These are phyloP conservation scores for Eutrema salsugineum DNA, from an alignment of 441 rosid species.

Conservation along the genomic window DNA sequence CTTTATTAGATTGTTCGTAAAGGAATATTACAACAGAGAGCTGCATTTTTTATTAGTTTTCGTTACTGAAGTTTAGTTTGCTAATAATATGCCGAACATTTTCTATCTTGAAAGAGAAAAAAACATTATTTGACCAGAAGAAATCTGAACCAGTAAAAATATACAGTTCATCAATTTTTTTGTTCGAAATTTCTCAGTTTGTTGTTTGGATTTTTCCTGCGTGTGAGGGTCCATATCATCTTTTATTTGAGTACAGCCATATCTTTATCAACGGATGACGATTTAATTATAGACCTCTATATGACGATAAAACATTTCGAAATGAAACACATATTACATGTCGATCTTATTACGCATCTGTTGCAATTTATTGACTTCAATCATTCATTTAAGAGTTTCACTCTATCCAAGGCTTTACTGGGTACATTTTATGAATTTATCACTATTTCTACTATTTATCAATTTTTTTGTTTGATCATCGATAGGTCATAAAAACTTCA, in stretches of 20 bases:
- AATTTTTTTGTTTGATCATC: background rate
- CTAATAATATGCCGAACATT: background rate
- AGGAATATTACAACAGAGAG: background rate
- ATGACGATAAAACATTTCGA: background rate
- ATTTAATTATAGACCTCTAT: too few species aligned
- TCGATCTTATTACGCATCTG: background rate
- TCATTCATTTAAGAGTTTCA: too few species aligned
- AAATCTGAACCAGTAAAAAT: constrained; percentile 3
- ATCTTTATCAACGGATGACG: background rate
- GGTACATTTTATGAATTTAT: background rate
- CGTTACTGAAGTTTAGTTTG: background rate
- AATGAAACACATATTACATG: background rate
- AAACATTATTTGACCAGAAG: background rate
- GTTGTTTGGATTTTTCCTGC: background rate
- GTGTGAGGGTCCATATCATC: background rate
- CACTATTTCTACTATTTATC: background rate
- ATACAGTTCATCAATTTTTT: background rate
- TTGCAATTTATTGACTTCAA: background rate
- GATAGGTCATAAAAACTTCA: background rate
- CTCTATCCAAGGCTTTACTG: background rate
- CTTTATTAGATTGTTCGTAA: background rate
- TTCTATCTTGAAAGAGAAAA: background rate
- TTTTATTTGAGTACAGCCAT: background rate
- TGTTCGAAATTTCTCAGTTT: background rate
- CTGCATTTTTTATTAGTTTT: background rate